These are phyloP conservation scores for Gleditsia sinensis DNA, from an alignment of 306 rosid genomes.

Conservation along the genomic window DNA sequence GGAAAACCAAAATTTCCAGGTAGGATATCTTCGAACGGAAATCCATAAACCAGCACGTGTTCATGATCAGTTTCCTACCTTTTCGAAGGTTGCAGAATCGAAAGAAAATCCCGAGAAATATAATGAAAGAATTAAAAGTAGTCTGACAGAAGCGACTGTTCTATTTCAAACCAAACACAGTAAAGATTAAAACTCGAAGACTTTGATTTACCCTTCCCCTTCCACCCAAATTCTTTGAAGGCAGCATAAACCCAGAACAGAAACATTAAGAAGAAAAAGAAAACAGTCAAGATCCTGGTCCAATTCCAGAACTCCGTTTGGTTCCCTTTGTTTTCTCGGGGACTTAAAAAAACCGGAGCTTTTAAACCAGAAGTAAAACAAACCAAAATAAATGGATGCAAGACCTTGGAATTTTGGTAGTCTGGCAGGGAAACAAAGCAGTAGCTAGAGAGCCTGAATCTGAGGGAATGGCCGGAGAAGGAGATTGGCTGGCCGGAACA, in stretches of 20 bases:
- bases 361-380: neutral
- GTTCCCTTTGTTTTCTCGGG: neutral
- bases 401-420: constrained; percentile 51
- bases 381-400: neutral
- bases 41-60: constrained; percentile 7
- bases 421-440: neutral
- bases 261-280: constrained; percentile 12
- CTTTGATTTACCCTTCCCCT: constrained; percentile 7
- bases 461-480: constrained; percentile 31
- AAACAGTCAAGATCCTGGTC: constrained; percentile 27
- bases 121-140: neutral
- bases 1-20: constrained; percentile 1
- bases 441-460: constrained; percentile 42
- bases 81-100: neutral
- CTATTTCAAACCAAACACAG: neutral
- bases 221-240: constrained; percentile 36
- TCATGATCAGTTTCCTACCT: neutral
- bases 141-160: neutral
- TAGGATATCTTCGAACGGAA: no score
- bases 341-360: neutral
- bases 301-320: neutral
- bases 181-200: neutral
- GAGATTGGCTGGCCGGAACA: constrained; percentile 24
- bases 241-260: constrained; percentile 1
- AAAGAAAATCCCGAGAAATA: constrained; percentile 12